Conservation (phyloP, 192 early-diverging fungal species). For the Podila epicladia region DNA sequence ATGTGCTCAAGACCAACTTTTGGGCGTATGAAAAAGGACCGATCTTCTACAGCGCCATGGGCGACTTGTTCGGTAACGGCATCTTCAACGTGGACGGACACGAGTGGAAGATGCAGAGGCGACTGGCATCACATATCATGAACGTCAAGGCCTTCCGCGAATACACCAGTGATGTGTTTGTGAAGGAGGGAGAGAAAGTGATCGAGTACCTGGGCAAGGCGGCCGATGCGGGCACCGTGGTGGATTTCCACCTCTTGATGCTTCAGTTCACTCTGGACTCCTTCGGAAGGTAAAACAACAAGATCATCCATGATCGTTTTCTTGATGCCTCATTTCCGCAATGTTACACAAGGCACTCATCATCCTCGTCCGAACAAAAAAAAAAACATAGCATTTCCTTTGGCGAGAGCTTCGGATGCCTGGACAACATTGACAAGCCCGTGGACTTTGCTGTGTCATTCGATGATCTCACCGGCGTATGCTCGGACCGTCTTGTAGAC, state of each 20-base stretch:
- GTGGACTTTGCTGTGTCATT: slow-evolving; percentile 60
- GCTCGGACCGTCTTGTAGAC: slow-evolving; percentile 32
- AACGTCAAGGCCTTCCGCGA: slow-evolving; percentile 35
- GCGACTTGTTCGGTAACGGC: slow-evolving; percentile 19
- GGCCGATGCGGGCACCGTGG: slow-evolving; percentile 18
- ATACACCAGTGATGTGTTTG: slow-evolving; percentile 32
- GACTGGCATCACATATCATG: slow-evolving; percentile 21
- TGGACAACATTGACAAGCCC: slow-evolving; percentile 18
- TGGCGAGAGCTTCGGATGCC: slow-evolving; percentile 31
- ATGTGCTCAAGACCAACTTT: slow-evolving; percentile 38
- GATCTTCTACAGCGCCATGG: not conserved
- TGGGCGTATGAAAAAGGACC: slow-evolving; percentile 29
- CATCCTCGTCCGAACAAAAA: too few species aligned
- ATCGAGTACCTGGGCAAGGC: slow-evolving; percentile 20
- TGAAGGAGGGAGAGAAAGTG: slow-evolving; percentile 17
- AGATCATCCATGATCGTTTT: not conserved
- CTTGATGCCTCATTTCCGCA: not conserved
- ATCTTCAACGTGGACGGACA: slow-evolving; percentile 18
- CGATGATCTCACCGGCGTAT: slow-evolving; percentile 52
- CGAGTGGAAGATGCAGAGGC: slow-evolving; percentile 29
- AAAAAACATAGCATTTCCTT: slow-evolving; percentile 26
- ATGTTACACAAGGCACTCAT: too few species aligned
- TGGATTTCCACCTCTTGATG: slow-evolving; percentile 59
- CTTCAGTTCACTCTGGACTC: slow-evolving; percentile 51
- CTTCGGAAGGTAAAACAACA: slow-evolving; percentile 17